These are phyloP conservation scores for Saccharomycopsis amapae DNA, from an alignment of 805 yeast species.

Conservation along the genomic window DNA sequence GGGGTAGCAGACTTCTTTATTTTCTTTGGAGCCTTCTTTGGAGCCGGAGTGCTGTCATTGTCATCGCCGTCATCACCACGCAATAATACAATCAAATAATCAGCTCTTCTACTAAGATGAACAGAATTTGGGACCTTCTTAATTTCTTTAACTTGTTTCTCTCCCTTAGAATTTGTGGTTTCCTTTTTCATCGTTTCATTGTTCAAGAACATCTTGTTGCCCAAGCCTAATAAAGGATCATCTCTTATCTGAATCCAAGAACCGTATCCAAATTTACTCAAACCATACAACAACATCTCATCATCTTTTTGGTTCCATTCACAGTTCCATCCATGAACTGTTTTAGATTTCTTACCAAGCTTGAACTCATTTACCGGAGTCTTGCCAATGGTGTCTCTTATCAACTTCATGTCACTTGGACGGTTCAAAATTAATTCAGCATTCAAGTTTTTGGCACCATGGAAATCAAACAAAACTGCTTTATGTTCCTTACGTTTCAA, in stretches of 20 bases:
- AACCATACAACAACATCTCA: slow-evolving; percentile 79
- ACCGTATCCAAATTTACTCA: slow-evolving; percentile 90
- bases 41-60: slow-evolving; percentile 19
- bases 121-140: slow-evolving; percentile 87
- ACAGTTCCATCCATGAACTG: slow-evolving; percentile 87
- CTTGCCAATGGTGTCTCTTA: slow-evolving; percentile 44
- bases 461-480: slow-evolving; percentile 83
- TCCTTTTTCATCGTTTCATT: slow-evolving; percentile 31
- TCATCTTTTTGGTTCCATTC: slow-evolving; percentile 82
- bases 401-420: slow-evolving; percentile 72
- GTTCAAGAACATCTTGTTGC: slow-evolving; percentile 72
- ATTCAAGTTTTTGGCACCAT: slow-evolving; percentile 80
- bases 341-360: slow-evolving; percentile 59
- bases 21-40: slow-evolving; percentile 27
- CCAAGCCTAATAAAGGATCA: slow-evolving; percentile 83
- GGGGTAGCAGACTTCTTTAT: slow-evolving; percentile 24
- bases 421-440: slow-evolving; percentile 82
- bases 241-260: slow-evolving; percentile 93
- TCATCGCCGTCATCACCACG: slow-evolving; percentile 41
- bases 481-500: slow-evolving; percentile 76
- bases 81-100: slow-evolving; percentile 68
- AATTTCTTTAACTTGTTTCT: slow-evolving; percentile 28
- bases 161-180: slow-evolving; percentile 23
- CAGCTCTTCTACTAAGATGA: slow-evolving; percentile 86
- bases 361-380: slow-evolving; percentile 56